A percentile compares a stretch with the other conserved stretches of the same genome.
Conservation (phyloP, 2,329 filamentous ascomycete species). For the Talaromyces sp. region DNA sequence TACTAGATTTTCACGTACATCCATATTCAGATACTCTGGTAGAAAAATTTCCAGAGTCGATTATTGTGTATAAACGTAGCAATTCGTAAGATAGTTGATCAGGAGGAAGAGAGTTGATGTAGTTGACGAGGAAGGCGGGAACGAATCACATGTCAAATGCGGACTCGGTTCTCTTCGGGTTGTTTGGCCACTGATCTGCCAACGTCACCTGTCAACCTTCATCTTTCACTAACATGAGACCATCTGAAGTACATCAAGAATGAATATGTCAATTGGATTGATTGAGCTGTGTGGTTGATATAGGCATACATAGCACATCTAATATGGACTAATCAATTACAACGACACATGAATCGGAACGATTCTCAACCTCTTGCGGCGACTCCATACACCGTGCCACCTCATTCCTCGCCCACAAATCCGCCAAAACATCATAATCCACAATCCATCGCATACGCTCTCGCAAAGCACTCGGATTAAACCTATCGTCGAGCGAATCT, state of each 20-base stretch:
- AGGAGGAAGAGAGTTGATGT: background rate
- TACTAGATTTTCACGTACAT: background rate
- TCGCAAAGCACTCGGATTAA: background rate
- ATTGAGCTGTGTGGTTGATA: background rate
- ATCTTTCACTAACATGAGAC: background rate
- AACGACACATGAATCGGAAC: background rate
- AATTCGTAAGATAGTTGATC: background rate
- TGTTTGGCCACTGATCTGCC: background rate
- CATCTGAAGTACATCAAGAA: background rate
- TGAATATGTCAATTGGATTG: background rate
- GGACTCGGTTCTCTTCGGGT: conserved; percentile 6
- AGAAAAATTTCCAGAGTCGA: background rate
- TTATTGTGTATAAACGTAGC: no score
- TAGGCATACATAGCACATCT: background rate
- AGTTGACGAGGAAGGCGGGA: conserved; percentile 1
- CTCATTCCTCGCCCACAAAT: conserved; percentile 28
- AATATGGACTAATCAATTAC: background rate
- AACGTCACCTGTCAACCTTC: conserved; percentile 1
- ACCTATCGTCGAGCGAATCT: background rate
- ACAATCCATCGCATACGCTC: conserved; percentile 31
- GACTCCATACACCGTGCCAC: conserved; percentile 1
- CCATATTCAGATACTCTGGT: background rate
- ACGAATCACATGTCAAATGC: conserved; percentile 21
- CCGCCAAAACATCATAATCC: conserved; percentile 37
- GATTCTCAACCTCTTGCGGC: background rate